Conservation (phyloP, 148 eudicot species). For the Persicaria tinctoria region DNA sequence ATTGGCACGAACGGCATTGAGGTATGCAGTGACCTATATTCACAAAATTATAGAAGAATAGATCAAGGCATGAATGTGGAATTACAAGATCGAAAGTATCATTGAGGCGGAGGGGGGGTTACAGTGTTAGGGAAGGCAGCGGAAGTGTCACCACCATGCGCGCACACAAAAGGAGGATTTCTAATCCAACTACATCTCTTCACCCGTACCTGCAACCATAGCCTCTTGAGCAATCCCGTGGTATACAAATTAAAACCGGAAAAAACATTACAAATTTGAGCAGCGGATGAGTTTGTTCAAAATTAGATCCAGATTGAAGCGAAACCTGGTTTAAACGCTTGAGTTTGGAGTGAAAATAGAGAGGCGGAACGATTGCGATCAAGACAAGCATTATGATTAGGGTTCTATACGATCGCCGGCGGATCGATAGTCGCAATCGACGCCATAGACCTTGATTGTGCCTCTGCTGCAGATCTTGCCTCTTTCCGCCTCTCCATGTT, state of each 20-base stretch:
- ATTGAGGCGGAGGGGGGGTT: slow-evolving; percentile 11
- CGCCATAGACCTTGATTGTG: slow-evolving; percentile 9
- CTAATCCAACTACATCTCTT: slow-evolving; percentile 73
- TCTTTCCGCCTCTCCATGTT: slow-evolving; percentile 1
- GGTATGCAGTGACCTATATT: slow-evolving; percentile 73
- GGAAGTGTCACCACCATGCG: slow-evolving; percentile 95
- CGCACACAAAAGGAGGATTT: slow-evolving; percentile 88
- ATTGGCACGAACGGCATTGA: slow-evolving; percentile 50
- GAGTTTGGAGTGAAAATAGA: slow-evolving; percentile 36
- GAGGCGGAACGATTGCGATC: slow-evolving; percentile 24
- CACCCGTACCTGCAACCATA: slow-evolving; percentile 54
- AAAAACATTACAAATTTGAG: background rate
- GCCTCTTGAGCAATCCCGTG: background rate
- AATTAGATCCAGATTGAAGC: background rate
- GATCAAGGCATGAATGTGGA: slow-evolving; percentile 1
- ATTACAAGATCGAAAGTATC: background rate
- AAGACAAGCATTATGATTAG: background rate
- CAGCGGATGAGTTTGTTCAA: no score
- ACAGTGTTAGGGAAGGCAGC: slow-evolving; percentile 91
- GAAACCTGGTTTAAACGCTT: slow-evolving; percentile 24
- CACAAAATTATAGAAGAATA: slow-evolving; percentile 18
- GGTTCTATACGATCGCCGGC: slow-evolving; percentile 3
- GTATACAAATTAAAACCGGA: background rate
- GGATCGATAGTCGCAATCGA: background rate
- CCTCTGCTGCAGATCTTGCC: background rate